Evolutionary conservation across 1,284 basidiomycete species (phyloP).

Genomic region (Melampsora americana): DNA sequence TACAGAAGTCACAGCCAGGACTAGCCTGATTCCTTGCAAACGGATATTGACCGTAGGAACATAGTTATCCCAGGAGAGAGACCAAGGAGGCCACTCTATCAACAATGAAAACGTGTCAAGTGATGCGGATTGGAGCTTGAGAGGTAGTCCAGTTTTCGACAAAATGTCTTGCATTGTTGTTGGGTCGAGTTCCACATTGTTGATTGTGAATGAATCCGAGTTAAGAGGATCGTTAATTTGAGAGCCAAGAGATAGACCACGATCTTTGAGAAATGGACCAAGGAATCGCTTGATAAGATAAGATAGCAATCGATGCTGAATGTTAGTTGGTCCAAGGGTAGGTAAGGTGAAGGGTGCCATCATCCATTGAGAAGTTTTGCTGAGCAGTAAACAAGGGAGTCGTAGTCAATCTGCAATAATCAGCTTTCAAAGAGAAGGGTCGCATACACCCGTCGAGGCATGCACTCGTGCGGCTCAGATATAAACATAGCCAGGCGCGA

Average conservation of each 20-base stretch:
- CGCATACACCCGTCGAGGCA: too few species aligned
- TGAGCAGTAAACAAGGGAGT: too few species aligned
- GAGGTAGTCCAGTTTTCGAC: neutral
- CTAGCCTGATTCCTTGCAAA: conserved; percentile 14
- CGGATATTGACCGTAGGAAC: conserved; percentile 34
- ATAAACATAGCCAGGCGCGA: too few species aligned
- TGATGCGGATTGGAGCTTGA: conserved; percentile 3
- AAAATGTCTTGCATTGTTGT: conserved; percentile 1
- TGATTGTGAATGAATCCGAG: conserved; percentile 28
- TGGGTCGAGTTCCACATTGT: conserved; percentile 34
- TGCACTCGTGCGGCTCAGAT: too few species aligned
- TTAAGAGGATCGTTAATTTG: conserved; percentile 7
- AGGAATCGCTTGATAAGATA: conserved; percentile 39
- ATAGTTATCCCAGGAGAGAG: conserved; percentile 34
- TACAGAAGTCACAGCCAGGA: conserved; percentile 16
- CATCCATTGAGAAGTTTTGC: neutral
- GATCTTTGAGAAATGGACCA: conserved; percentile 38
- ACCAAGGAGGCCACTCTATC: conserved; percentile 43
- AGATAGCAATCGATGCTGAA: conserved; percentile 35
- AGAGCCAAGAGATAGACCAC: conserved; percentile 18
- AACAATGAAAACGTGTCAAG: conserved; percentile 18
- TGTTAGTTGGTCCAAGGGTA: conserved; percentile 28
- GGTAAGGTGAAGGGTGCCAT: conserved; percentile 39
- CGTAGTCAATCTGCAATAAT: too few species aligned
- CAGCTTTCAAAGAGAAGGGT: too few species aligned